Percentiles rank a stretch among this genome's conserved stretches.
Conservation (phyloP, 2,329 filamentous ascomycete genomes). For the Diaporthe humulicola region DNA sequence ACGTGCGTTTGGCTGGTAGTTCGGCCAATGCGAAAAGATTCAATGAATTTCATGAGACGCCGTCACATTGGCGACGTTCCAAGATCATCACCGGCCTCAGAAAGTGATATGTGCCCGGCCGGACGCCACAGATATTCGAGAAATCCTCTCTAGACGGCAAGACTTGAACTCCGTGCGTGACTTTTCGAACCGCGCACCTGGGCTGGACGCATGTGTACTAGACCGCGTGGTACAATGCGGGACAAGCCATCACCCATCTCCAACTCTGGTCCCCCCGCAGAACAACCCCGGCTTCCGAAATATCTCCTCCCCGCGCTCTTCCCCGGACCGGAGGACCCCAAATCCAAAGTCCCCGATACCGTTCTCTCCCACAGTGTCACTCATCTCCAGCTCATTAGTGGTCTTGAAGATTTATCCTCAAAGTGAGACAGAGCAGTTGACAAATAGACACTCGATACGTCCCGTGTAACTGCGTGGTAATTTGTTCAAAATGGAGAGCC, state of each 20-base stretch:
- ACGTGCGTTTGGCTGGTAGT: background rate
- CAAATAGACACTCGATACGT: background rate
- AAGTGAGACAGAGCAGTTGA: background rate
- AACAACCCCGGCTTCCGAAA: constrained; percentile 3
- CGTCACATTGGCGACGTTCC: background rate
- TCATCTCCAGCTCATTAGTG: background rate
- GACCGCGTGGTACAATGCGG: background rate
- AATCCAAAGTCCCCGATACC: background rate
- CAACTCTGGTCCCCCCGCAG: constrained; percentile 1
- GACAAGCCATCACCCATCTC: background rate
- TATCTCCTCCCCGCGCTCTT: constrained; percentile 9
- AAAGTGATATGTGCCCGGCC: background rate
- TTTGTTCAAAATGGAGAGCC: constrained; percentile 29
- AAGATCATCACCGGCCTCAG: background rate
- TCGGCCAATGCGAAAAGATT: background rate
- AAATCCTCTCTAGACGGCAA: background rate
- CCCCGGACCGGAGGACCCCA: constrained; percentile 23
- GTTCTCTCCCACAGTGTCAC: background rate
- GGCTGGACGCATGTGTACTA: background rate
- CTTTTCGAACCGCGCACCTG: background rate
- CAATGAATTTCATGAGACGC: background rate
- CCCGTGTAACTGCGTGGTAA: background rate
- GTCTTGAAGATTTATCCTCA: background rate
- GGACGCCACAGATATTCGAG: background rate
- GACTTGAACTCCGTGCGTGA: background rate